These are phyloP conservation scores for Paramecium bursaria DNA, from an alignment of 73 alveolate genomes.

Conservation along the genomic window DNA sequence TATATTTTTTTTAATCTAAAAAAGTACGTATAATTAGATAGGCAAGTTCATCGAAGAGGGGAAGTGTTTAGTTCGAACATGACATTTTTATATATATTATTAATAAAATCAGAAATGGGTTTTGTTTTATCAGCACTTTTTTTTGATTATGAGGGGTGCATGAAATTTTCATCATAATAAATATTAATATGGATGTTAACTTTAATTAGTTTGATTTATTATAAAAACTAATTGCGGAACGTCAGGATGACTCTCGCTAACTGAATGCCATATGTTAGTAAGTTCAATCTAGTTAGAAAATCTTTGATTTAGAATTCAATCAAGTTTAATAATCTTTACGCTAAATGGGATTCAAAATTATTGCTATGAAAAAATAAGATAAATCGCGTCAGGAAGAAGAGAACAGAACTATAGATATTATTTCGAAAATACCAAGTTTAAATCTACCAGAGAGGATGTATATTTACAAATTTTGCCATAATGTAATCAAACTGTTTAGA, in stretches of 20 bases:
- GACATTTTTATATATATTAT: no score
- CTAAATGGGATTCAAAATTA: slow-evolving; percentile 41
- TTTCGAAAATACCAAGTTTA: slow-evolving; percentile 7
- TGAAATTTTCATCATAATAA: no score
- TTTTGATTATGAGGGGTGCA: no score
- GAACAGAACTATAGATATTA: slow-evolving; percentile 24
- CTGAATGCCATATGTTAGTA: background rate
- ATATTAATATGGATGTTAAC: slow-evolving; percentile 25
- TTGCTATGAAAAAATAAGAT: slow-evolving; percentile 55
- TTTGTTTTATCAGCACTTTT: no score
- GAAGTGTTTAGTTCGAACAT: no score
- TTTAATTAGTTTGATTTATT: slow-evolving; percentile 38
- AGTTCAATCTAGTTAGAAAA: background rate
- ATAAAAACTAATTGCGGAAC: slow-evolving; percentile 10
- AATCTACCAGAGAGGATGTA: slow-evolving; percentile 40
- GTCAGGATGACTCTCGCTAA: slow-evolving; percentile 31
- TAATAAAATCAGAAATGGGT: no score
- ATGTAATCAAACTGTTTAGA: slow-evolving; percentile 17
- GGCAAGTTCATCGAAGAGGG: no score
- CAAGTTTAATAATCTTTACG: slow-evolving; percentile 14
- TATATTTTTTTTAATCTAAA: no score
- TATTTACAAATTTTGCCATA: slow-evolving; percentile 38
- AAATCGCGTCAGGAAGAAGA: slow-evolving; percentile 47
- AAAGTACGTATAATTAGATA: no score
- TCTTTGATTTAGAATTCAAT: slow-evolving; percentile 13